Conservation (phyloP, 2,329 filamentous ascomycete genomes). For the Phialemonium atrogriseum region DNA sequence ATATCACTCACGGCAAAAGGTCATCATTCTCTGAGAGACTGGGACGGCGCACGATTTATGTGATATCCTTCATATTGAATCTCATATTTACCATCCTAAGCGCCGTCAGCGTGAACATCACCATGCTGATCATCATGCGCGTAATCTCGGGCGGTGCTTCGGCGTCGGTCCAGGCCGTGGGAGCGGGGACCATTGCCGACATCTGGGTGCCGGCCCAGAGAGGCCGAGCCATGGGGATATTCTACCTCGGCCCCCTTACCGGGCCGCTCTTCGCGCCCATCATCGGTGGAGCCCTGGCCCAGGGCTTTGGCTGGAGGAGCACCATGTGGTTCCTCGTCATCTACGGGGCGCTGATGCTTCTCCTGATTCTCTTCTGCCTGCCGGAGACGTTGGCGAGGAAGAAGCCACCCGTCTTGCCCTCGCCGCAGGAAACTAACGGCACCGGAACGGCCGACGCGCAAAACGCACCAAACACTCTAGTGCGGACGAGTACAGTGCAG, state of each 20-base stretch:
- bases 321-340: conserved; percentile 71
- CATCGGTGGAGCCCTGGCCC: conserved; percentile 63
- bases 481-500: conserved; percentile 51
- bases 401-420: conserved; percentile 9
- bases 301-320: conserved; percentile 64
- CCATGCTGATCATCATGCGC: conserved; percentile 71
- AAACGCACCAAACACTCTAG: conserved; percentile 17
- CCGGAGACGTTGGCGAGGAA: conserved; percentile 54
- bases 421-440: conserved; percentile 6
- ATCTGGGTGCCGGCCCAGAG: conserved; percentile 67
- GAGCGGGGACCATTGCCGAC: conserved; percentile 75
- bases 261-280: conserved; percentile 71
- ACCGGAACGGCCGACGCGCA: conserved; percentile 2
- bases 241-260: conserved; percentile 70
- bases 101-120: conserved; percentile 60
- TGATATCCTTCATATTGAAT: conserved; percentile 66
- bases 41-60: conserved; percentile 70
- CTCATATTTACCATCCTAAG: conserved; percentile 61
- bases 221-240: conserved; percentile 72
- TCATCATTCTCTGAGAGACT: conserved; percentile 68
- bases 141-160: conserved; percentile 67
- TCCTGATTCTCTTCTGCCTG: conserved; percentile 51
- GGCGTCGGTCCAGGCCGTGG: conserved; percentile 74
- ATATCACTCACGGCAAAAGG: conserved; percentile 13
- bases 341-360: conserved; percentile 53